Evolutionary conservation across 2,329 filamentous ascomycete species (phyloP).

Genomic region (Aaosphaeria pasadenensis): DNA sequence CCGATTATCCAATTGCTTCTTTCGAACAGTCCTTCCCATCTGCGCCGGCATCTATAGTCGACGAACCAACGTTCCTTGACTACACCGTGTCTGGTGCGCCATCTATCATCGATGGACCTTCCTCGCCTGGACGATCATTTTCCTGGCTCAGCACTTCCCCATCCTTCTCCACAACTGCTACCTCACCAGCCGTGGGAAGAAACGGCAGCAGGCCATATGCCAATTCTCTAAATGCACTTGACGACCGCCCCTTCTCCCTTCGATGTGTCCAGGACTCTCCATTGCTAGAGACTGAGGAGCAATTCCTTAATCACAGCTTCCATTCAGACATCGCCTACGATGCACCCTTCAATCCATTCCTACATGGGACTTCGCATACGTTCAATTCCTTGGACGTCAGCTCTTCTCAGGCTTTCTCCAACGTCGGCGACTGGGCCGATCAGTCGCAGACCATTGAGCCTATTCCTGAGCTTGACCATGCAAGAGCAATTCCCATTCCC

Average conservation of each 20-base stretch:
- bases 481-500: slow-evolving; percentile 27
- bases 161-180: slow-evolving; percentile 22
- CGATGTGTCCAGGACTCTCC: slow-evolving; percentile 14
- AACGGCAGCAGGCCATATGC: slow-evolving; percentile 15
- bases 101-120: slow-evolving; percentile 23
- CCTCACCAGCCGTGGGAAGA: slow-evolving; percentile 21
- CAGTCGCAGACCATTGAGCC: slow-evolving; percentile 26
- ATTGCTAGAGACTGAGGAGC: slow-evolving; percentile 19
- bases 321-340: slow-evolving; percentile 15
- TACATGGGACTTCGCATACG: slow-evolving; percentile 23
- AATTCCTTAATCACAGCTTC: slow-evolving; percentile 4
- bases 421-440: slow-evolving; percentile 27
- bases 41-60: slow-evolving; percentile 20
- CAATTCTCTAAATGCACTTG: slow-evolving; percentile 18
- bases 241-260: slow-evolving; percentile 15
- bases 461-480: slow-evolving; percentile 23
- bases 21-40: slow-evolving; percentile 22
- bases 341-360: slow-evolving; percentile 26
- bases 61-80: slow-evolving; percentile 22
- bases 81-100: slow-evolving; percentile 25
- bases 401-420: slow-evolving; percentile 25
- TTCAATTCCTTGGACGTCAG: slow-evolving; percentile 28
- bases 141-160: slow-evolving; percentile 19
- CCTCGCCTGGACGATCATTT: slow-evolving; percentile 19
- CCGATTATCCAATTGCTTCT: slow-evolving; percentile 11